Evolutionary conservation across 1,139 yeast species (phyloP).

Genomic region (Scheffersomyces illinoinensis): DNA sequence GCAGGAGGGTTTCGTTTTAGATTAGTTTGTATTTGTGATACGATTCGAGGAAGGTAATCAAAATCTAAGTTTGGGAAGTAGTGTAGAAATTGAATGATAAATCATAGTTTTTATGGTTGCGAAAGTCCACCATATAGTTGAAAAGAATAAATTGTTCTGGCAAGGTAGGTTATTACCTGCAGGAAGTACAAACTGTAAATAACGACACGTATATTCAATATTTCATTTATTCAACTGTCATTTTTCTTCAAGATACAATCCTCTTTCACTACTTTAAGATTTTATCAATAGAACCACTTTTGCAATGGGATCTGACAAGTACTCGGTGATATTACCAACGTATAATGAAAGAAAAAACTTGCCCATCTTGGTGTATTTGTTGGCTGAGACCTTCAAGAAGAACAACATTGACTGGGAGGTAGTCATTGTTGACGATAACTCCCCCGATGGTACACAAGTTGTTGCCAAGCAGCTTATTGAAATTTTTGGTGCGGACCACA

Average conservation of each 20-base stretch:
- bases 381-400: slow-evolving; percentile 68
- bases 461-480: slow-evolving; percentile 65
- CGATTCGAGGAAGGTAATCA: not conserved
- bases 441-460: slow-evolving; percentile 83
- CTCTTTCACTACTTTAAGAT: not conserved
- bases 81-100: not conserved
- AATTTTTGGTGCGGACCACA: slow-evolving; percentile 63
- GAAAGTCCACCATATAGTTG: too few relatives aligned
- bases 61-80: not conserved
- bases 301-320: slow-evolving; percentile 45
- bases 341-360: slow-evolving; percentile 72
- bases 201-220: not conserved
- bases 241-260: not conserved
- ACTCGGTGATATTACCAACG: slow-evolving; percentile 77
- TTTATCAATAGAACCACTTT: not conserved
- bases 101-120: not conserved
- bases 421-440: slow-evolving; percentile 75
- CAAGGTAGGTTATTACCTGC: not conserved
- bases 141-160: too few relatives aligned
- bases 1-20: not conserved
- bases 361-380: slow-evolving; percentile 71
- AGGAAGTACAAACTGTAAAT: not conserved
- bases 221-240: not conserved
- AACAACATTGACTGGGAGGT: slow-evolving; percentile 73
- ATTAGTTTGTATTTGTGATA: not conserved